Conservation (phyloP, 768 basidiomycete genomes). For the Holtermanniella nyarrowii region DNA sequence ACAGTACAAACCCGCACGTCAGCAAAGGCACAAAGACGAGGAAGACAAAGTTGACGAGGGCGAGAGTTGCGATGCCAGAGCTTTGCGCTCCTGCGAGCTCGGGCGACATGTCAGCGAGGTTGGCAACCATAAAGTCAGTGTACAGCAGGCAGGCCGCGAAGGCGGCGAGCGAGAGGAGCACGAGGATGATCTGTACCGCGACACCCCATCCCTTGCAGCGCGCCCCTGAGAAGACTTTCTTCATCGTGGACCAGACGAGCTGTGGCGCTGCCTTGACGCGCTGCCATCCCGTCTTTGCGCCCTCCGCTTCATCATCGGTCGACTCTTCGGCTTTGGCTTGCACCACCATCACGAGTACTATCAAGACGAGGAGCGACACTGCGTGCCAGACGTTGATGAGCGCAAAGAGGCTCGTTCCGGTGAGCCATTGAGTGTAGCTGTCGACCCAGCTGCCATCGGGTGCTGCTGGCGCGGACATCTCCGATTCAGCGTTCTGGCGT, state of each 20-base stretch:
- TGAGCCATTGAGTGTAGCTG: too few relatives aligned
- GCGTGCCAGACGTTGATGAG: neutral
- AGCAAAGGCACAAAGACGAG: neutral
- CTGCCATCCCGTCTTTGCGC: neutral
- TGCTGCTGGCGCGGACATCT: too few relatives aligned
- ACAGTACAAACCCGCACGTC: neutral
- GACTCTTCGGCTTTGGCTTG: neutral
- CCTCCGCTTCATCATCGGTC: neutral
- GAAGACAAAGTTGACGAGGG: neutral
- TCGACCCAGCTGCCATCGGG: too few relatives aligned
- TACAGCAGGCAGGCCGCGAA: neutral
- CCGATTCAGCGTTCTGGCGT: too few relatives aligned
- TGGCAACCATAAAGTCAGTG: neutral
- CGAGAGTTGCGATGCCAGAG: neutral
- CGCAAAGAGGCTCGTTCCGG: neutral
- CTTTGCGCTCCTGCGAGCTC: neutral
- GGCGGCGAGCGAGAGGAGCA: neutral
- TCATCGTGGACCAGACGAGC: neutral
- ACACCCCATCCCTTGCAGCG: neutral
- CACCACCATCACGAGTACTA: neutral
- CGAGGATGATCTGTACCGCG: neutral
- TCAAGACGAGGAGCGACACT: neutral
- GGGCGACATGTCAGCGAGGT: neutral
- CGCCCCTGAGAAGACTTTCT: neutral
- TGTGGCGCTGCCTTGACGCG: neutral